phyloP scores from a whole-genome alignment of 441 rosid species.

The Pelargonium cotyledonis region DNA sequence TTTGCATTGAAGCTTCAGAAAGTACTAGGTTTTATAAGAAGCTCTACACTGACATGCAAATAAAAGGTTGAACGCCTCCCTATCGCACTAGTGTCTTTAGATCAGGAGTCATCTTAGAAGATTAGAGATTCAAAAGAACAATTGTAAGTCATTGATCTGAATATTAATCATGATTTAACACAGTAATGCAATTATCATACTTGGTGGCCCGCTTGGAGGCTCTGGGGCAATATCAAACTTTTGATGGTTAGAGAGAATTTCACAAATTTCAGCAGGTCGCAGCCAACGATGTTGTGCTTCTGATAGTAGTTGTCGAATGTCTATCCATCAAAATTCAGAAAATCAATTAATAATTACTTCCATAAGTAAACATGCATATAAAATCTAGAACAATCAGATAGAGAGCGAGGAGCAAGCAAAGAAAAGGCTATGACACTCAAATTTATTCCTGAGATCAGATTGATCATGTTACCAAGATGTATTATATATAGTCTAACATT shows the following conservation, averaged over 20 bases:
- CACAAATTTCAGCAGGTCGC: constrained; percentile 93
- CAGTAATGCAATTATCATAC: constrained; percentile 38
- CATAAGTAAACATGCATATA: background rate
- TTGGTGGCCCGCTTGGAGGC: constrained; percentile 72
- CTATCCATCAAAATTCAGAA: constrained; percentile 32
- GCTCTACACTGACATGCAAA: too few relatives aligned
- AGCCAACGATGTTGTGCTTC: constrained; percentile 95
- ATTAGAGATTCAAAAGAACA: too few relatives aligned
- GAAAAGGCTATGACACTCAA: background rate
- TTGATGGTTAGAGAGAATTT: constrained; percentile 72
- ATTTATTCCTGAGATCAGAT: background rate
- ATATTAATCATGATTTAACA: background rate
- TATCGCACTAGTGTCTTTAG: too few relatives aligned
- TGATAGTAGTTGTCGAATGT: constrained; percentile 58
- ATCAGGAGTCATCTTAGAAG: too few relatives aligned
- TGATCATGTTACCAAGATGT: background rate
- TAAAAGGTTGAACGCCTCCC: too few relatives aligned
- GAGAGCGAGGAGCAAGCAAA: background rate
- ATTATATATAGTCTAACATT: background rate
- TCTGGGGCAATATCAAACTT: constrained; percentile 72
- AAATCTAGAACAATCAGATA: background rate
- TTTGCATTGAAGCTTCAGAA: too few relatives aligned
- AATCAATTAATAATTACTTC: background rate
- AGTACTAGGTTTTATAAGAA: too few relatives aligned
- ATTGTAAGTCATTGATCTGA: too few relatives aligned